A percentile compares a stretch with the other conserved stretches of the same genome.
Evolutionary conservation across 345 rosid species (phyloP).

Genomic region (Euphorbia pulcherrima): DNA sequence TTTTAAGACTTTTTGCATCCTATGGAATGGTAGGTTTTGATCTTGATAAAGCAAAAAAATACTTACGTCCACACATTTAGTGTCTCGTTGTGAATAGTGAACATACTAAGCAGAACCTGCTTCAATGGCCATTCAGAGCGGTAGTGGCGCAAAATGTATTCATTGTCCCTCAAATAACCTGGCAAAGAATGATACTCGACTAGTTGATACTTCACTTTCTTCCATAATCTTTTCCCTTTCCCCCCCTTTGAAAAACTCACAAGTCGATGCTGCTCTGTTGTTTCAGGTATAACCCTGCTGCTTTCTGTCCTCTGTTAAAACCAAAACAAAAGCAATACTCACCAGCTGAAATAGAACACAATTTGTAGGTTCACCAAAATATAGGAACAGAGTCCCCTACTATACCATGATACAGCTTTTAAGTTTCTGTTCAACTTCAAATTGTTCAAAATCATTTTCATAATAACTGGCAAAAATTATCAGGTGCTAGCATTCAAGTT

Average conservation of each 20-base stretch:
- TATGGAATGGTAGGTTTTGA: background rate
- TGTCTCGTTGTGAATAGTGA: constrained; percentile 84
- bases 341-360: background rate
- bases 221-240: constrained; percentile 77
- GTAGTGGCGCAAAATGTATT: constrained; percentile 73
- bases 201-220: constrained; percentile 80
- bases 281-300: background rate
- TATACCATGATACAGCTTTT: background rate
- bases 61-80: constrained; percentile 95
- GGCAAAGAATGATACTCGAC: constrained; percentile 89
- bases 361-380: no score
- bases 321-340: background rate
- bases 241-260: constrained; percentile 34
- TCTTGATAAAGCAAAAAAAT: background rate
- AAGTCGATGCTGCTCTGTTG: background rate
- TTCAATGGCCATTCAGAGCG: constrained; percentile 91
- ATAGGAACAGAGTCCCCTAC: background rate
- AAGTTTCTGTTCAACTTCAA: background rate
- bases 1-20: background rate
- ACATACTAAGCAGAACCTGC: constrained; percentile 75
- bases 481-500: background rate
- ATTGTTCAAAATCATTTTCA: background rate
- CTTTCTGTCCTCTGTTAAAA: background rate
- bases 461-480: background rate
- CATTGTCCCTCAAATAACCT: constrained; percentile 77